phyloP scores from a whole-genome alignment of 2,329 filamentous ascomycete genomes.

The Trichoderma oligosporum region DNA sequence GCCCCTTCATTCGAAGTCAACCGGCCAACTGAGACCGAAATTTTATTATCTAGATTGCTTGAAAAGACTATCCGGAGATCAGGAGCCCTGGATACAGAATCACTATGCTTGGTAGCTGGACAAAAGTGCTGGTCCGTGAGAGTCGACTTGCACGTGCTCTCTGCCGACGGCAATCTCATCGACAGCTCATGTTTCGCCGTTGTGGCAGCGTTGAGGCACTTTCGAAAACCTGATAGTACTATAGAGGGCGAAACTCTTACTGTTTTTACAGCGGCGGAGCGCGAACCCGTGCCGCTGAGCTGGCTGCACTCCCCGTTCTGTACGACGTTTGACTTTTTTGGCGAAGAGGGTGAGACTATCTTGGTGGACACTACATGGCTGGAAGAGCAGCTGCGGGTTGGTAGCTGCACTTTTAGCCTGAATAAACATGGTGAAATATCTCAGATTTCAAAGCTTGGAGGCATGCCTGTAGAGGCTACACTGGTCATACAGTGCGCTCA shows the following conservation, averaged over 20 bases:
- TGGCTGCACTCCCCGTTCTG: conserved; percentile 92
- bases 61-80: conserved; percentile 94
- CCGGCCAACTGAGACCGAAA: conserved; percentile 76
- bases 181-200: conserved; percentile 84
- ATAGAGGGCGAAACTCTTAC: conserved; percentile 82
- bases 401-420: conserved; percentile 75
- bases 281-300: conserved; percentile 84
- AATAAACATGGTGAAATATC: conserved; percentile 89
- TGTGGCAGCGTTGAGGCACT: conserved; percentile 85
- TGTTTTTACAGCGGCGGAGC: conserved; percentile 77
- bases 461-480: conserved; percentile 75
- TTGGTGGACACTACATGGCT: conserved; percentile 68
- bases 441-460: conserved; percentile 86
- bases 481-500: conserved; percentile 72
- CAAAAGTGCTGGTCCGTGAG: conserved; percentile 88
- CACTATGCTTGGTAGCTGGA: conserved; percentile 86
- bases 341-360: conserved; percentile 62
- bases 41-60: conserved; percentile 79
- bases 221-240: conserved; percentile 82
- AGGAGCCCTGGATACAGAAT: conserved; percentile 90
- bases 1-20: conserved; percentile 86
- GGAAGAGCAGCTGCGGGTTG: conserved; percentile 73
- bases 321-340: conserved; percentile 83
- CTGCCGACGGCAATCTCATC: conserved; percentile 85
- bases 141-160: conserved; percentile 86